Evolutionary conservation across 331 rosid species (phyloP), one percentile per base, ranked within the genome.

Genomic region (Phaseolus coccineus): DNA sequence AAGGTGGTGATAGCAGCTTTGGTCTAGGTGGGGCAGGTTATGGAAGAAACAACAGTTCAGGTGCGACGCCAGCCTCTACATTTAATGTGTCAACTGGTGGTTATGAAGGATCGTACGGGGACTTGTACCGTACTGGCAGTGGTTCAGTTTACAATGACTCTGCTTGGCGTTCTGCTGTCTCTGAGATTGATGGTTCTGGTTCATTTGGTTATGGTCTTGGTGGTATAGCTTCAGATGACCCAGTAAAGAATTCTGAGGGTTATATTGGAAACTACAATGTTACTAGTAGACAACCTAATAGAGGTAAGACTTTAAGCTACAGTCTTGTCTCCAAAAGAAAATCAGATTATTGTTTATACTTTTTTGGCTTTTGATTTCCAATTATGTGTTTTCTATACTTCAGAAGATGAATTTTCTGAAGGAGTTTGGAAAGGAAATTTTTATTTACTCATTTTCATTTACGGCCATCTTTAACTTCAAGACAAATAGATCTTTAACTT

Each of bases 251-350:
- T 84, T 91, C 99, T 25, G 96, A 88, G 90, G 94, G 87, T 39
- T 93, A 87, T 85, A 88, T 96, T 57, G 98, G 96, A 78, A 83
- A 83, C 86, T 96, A 90, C 92, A 90, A 80, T 83, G 96, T 90
- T 79, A 82, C 93, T 48, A 88, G 87, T 88, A 91, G 98, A 81
- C 97, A 93, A 66, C 64, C 98, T 84, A 93, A 86, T 91, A 96
- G 97, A 93, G 99, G 99, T 96, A 88, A 87, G 80, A 73, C 78
- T 66, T 76, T 80, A 78, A 59, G 70, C 73, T 86, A 67, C 63
- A 64, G 47, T 40, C 72, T 56, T 68, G n/a, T 81, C n/a, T 79
- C 56, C 3, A 22, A 61, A 71, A 47, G 78, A 74, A 84, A 53
- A 35, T 74, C 28, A 51, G 71, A 58, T 58, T 58, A 37, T 58